Percentiles rank a stretch among this genome's conserved stretches.
Evolutionary conservation across 805 yeast genomes (phyloP).

Genomic region (Zygosaccharomyces bisporus): DNA sequence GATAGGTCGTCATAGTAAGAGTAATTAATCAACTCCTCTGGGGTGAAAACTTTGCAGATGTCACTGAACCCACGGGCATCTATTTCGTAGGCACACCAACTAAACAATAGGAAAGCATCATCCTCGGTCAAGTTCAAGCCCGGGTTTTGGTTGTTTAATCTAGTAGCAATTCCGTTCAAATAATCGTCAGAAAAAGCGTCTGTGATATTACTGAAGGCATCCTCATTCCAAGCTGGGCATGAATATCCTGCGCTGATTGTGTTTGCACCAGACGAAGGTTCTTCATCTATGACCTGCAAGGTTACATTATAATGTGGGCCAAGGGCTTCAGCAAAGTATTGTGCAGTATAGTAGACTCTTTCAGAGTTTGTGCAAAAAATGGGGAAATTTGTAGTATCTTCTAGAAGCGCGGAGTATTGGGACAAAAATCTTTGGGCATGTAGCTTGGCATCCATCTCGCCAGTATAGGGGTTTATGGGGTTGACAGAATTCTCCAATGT

Average conservation of each 20-base stretch:
- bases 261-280: slow-evolving; percentile 45
- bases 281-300: slow-evolving; percentile 41
- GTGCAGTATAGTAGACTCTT: slow-evolving; percentile 47
- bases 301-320: slow-evolving; percentile 28
- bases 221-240: slow-evolving; percentile 39
- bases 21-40: slow-evolving; percentile 59
- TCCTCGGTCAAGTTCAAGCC: slow-evolving; percentile 48
- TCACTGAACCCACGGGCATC: slow-evolving; percentile 64
- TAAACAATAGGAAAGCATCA: slow-evolving; percentile 53
- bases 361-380: slow-evolving; percentile 47
- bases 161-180: slow-evolving; percentile 49
- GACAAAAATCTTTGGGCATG: slow-evolving; percentile 46
- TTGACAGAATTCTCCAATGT: slow-evolving; percentile 28
- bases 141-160: slow-evolving; percentile 54
- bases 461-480: slow-evolving; percentile 41
- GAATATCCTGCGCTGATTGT: slow-evolving; percentile 46
- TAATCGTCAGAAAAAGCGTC: slow-evolving; percentile 34
- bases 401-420: slow-evolving; percentile 42
- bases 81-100: slow-evolving; percentile 71
- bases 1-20: slow-evolving; percentile 58
- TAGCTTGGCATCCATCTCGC: slow-evolving; percentile 42
- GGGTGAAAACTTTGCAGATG: slow-evolving; percentile 65
- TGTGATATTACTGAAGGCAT: slow-evolving; percentile 17
- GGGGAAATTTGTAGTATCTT: slow-evolving; percentile 38
- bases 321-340: slow-evolving; percentile 46